Base-by-base conservation (phyloP, 2,329 filamentous ascomycete species). In the Fusarium fujikuroi region DNA sequence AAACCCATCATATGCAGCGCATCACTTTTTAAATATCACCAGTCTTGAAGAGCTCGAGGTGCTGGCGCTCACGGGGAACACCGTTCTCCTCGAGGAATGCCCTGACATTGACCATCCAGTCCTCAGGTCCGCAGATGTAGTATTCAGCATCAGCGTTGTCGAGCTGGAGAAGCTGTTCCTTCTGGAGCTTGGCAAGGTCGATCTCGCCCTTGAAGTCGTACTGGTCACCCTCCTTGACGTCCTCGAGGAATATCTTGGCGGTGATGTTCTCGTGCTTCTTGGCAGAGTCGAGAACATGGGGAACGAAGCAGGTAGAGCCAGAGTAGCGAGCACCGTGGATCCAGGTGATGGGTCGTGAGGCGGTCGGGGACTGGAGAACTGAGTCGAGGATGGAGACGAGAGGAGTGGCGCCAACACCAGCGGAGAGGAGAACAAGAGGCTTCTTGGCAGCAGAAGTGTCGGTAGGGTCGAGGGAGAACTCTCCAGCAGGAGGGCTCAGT, bases 11-110 rank as follows among this genome's bases (percentile, higher is more conserved):
- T 21, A 18, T 19, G 11, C 16, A 30, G 8, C n/a, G 14, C 19
- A 43, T 11, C 11, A 5, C 8, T 10, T 36, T 54, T 69, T 70
- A 78, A 32, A 79, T 28, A 54, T 78, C 77, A 16, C 89, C 89
- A 2, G 89, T 90, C n/a, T 86, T 87, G 74, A 93, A 94, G 36
- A 92, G 80, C 81, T 95, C 92, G 73, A 93, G 85, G 76, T 90
- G 87, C 61, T 93, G 86, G 73, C 89, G 87, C 36, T 86, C 85
- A n/a, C 81, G 80, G 3, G 84, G 80, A 3, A 94, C 91, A 1
- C 91, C 91, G 62, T 84, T 81, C 6, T 76, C 82, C 74, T 85
- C 81, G 63, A 95, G 83, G 73, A 83, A 85, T 12, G 81, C 80
- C 72, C 88, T 84, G 28, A 88, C 83, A 42, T 89, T 87, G 15